Percentiles rank a stretch among this genome's conserved stretches.
These are phyloP conservation scores for Geranium brycei DNA, from an alignment of 345 rosid species.

Conservation along the genomic window DNA sequence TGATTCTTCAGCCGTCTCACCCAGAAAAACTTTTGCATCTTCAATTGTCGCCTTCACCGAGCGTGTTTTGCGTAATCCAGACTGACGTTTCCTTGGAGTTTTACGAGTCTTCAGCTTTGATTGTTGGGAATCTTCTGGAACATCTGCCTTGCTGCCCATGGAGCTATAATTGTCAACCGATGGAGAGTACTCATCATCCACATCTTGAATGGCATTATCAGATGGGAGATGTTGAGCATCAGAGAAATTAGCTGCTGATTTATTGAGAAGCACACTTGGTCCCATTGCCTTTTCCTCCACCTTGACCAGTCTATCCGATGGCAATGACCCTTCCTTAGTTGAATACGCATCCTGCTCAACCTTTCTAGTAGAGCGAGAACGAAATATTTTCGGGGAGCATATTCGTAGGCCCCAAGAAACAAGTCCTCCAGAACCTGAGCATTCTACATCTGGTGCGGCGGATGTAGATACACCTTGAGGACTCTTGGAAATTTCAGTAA, in stretches of 20 bases:
- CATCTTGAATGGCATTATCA: conserved; percentile 15
- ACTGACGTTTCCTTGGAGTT: conserved; percentile 36
- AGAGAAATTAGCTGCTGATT: conserved; percentile 8
- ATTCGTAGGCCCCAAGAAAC: conserved; percentile 46
- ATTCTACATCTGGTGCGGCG: conserved; percentile 18
- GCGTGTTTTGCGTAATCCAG: conserved; percentile 34
- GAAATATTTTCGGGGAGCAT: conserved; percentile 44
- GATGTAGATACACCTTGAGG: conserved; percentile 20
- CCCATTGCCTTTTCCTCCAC: conserved; percentile 18
- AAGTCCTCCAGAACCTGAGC: conserved; percentile 31
- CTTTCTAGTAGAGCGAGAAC: conserved; percentile 51
- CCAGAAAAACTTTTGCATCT: conserved; percentile 44
- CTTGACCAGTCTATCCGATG: conserved; percentile 10
- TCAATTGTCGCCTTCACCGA: conserved; percentile 42
- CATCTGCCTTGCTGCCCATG: conserved; percentile 31
- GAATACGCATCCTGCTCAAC: conserved; percentile 21
- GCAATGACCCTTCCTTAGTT: conserved; percentile 11
- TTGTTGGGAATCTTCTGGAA: conserved; percentile 44
- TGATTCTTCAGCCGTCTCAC: conserved; percentile 21
- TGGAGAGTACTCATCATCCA: conserved; percentile 24
- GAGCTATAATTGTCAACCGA: conserved; percentile 47
- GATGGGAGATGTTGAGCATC: conserved; percentile 21
- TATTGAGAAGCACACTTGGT: conserved; percentile 7
- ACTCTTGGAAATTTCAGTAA: conserved; percentile 20
- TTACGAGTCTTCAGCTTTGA: conserved; percentile 36